Evolutionary conservation across 2,329 filamentous ascomycete genomes (phyloP), one percentile per base, ranked within the genome.

Genomic region (Neopestalotiopsis clavispora): DNA sequence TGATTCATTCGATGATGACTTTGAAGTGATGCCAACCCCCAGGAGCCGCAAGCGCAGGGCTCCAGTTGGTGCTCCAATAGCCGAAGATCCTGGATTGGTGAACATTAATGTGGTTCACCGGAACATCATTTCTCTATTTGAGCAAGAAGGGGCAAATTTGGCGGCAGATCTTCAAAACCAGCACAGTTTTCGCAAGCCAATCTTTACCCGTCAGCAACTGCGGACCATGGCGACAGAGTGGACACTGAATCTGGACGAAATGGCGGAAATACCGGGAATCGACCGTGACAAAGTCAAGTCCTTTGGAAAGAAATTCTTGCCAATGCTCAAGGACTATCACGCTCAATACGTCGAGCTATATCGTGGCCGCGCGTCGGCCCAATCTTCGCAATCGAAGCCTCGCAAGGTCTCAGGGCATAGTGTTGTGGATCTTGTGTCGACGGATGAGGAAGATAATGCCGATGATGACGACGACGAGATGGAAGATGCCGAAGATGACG

Each of bases 151-250:
- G 0, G 90, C 87, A 74, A 79, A 80, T 23, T 67, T 89, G 17
- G 89, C 91, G 73, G 88, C 90, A 73, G 81, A 84, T 1, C 83
- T 95, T 30, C 87, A 91, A 73, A 87, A 89, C 71, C 83, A 83
- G 30, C 87, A 88, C 65, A 82, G 84, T 4, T 79, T 92, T 40
- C 85, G 88, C 9, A 82, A 84, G 28, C 85, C 87, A 4, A 82
- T 91, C 0, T 96, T 96, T 76, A 90, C 89, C 0, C 91, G 94
- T 70, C 85, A 84, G 28, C 85, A 93, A 14, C 85, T 94, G 65
- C 88, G 90, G 45, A 87, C 91, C 72, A 95, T 96, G 91, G 91
- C 88, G 13, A 88, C 94, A 64, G 80, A 84, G 42, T 92, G 92
- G 84, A 92, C 92, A 0, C 84, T 82, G 7, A 88, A 84, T 9